These are phyloP conservation scores for Sporisorium iseilematis-ciliati DNA, from an alignment of 1,284 basidiomycete genomes.

Conservation along the genomic window DNA sequence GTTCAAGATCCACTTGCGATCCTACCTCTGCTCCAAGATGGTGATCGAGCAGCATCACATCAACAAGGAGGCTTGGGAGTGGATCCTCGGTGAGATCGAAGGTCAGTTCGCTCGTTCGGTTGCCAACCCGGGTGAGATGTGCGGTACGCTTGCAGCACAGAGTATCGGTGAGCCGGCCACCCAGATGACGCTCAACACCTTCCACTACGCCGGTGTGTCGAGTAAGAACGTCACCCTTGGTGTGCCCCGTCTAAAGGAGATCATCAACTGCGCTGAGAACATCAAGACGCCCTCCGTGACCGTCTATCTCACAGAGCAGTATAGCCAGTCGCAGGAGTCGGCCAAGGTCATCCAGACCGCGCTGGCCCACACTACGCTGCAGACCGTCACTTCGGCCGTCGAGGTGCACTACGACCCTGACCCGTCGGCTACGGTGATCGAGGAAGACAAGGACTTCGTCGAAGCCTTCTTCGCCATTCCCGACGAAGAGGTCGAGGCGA, in stretches of 20 bases:
- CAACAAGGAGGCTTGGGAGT: slow-evolving; percentile 84
- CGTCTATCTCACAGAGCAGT: slow-evolving; percentile 76
- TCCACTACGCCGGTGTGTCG: slow-evolving; percentile 97
- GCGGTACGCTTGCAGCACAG: slow-evolving; percentile 95
- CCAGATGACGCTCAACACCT: slow-evolving; percentile 99
- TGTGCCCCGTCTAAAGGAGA: slow-evolving; percentile 97
- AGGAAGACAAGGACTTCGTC: slow-evolving; percentile 95
- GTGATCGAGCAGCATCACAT: slow-evolving; percentile 68
- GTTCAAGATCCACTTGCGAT: slow-evolving; percentile 79
- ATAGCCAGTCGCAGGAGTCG: slow-evolving; percentile 71
- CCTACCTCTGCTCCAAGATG: slow-evolving; percentile 67
- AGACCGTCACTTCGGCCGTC: slow-evolving; percentile 93
- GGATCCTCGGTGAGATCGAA: slow-evolving; percentile 96
- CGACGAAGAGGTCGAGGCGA: slow-evolving; percentile 93
- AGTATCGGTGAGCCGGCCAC: slow-evolving; percentile 99
- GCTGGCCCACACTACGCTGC: slow-evolving; percentile 91
- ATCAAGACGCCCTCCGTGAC: slow-evolving; percentile 97
- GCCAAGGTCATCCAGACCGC: slow-evolving; percentile 93
- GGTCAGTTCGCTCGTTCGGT: slow-evolving; percentile 79
- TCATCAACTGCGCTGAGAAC: slow-evolving; percentile 98
- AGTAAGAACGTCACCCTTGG: slow-evolving; percentile 99
- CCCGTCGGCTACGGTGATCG: slow-evolving; percentile 90
- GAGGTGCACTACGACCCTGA: slow-evolving; percentile 99
- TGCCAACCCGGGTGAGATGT: slow-evolving; percentile 97
- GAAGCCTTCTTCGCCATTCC: slow-evolving; percentile 99